Base-by-base conservation (phyloP, 257 asterid genomes). In the Solanum acaule region DNA sequence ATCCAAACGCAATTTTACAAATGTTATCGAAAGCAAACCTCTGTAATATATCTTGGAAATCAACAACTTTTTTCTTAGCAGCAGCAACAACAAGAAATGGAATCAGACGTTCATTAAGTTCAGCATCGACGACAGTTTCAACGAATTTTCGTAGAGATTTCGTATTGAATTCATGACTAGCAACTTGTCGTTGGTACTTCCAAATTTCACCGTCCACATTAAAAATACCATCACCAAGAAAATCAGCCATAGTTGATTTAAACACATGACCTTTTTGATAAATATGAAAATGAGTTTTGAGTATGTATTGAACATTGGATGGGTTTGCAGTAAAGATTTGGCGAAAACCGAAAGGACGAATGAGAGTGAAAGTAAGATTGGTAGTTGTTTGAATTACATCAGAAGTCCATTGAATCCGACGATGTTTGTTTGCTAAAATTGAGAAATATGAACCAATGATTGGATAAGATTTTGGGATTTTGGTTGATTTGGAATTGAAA, bases 131-230 rank as follows among this genome's bases (percentile, higher is more conserved):
- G 5, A 92, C 96, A 2, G 31, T 86, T 29, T 91, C 93, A 15
- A 93, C 93, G 84, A 95, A 95, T 20, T 88, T 91, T 2, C 94
- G 88, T 2, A 95, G 94, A 1, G 98, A 93, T 2, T 65, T 91
- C 0, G 96, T 93, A 89, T 89, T 94, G 90, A 95, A 95, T 40
- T 95, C 94, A 71, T 93, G 96, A 85, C 94, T 92, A 10, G 98
- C 86, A 23, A 94, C 87, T 84, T 95, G 92, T 34, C 98, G 59
- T 37, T 92, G 95, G 49, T 90, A 90, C 86, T 93, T 95, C 98
- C 98, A 95, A 8, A 40, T 89, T 0, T 89, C 89, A 1, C 96
- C 98, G 27, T 93, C 95, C 29, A 92, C 86, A 37, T 95, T 95
- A 91, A 95, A 92, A 13, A 78, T 78, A 15, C 84, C 84, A n/a